A percentile compares a stretch with the other conserved stretches of the same genome.
phyloP scores from a whole-genome alignment of 495 filamentous ascomycete species.

The Pyronema omphalodes region DNA sequence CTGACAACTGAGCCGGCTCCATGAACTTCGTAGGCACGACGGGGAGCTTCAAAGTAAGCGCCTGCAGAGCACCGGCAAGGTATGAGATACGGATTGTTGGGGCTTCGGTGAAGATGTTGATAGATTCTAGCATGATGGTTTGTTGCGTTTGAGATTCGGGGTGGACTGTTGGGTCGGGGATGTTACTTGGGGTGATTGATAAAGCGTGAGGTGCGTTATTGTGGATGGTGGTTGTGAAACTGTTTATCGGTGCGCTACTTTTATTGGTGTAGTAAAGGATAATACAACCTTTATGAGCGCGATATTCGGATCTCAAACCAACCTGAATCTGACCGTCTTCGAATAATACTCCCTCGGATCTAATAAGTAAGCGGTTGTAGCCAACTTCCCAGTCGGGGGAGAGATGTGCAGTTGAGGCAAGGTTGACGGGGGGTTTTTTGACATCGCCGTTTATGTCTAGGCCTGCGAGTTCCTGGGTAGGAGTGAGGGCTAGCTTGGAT shows the following conservation, averaged over 20 bases:
- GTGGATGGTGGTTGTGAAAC: constrained; percentile 86
- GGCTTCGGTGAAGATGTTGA: constrained; percentile 59
- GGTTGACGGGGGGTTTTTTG: constrained; percentile 46
- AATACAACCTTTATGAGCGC: constrained; percentile 78
- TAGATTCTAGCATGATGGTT: constrained; percentile 82
- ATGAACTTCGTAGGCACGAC: constrained; percentile 87
- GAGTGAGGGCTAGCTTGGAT: constrained; percentile 19
- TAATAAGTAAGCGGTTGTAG: constrained; percentile 66
- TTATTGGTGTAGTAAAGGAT: constrained; percentile 95
- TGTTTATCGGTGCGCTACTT: constrained; percentile 59
- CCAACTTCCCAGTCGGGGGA: constrained; percentile 88
- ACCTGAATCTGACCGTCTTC: constrained; percentile 90
- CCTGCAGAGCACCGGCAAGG: constrained; percentile 82
- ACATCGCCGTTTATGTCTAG: constrained; percentile 52
- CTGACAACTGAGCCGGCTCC: constrained; percentile 64
- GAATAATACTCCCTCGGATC: constrained; percentile 72
- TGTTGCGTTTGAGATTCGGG: constrained; percentile 70
- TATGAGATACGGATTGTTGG: constrained; percentile 91
- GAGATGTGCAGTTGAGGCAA: constrained; percentile 80
- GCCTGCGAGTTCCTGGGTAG: constrained; percentile 50
- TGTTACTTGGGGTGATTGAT: constrained; percentile 63
- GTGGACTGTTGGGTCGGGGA: constrained; percentile 67
- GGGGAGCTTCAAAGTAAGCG: constrained; percentile 77
- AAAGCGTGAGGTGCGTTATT: constrained; percentile 52
- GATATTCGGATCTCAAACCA: constrained; percentile 82